Evolutionary conservation across 2,329 filamentous ascomycete genomes (phyloP), one percentile per base, ranked within the genome.

Genomic region (Fusarium keratoplasticum): DNA sequence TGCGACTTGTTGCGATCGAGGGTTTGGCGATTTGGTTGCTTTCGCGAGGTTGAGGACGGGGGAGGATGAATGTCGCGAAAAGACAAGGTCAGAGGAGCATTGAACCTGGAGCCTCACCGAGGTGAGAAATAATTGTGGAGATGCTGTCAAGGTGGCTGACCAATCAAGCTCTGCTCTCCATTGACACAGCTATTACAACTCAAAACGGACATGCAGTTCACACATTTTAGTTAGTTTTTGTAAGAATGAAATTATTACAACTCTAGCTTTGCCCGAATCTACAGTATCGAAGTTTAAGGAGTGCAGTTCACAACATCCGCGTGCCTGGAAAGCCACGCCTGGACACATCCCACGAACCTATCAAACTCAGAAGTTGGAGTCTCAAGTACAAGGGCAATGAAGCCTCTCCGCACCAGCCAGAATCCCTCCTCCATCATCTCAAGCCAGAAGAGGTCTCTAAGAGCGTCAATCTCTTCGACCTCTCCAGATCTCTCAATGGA

Each of bases 391-490:
- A 87, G 72, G 3, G 85, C 82, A 35, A 85, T 81, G 62, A 82
- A 82, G 0, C 86, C 86, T 40, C 84, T 78, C 3, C 82, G 75
- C 1, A 83, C 82, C 11, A 85, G 74, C 82, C 85, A 87, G 63
- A 84, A 87, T 0, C 83, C 82, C 13, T 81, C 79, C 59, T 86
- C 81, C 54, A 86, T 67, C 83, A 87, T 86, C 65, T 86, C 83
- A n/a, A 84, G 82, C 82, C 85, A 86, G 66, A 87, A 85, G 3
- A 87, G 72, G 36, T 85, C 82, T 61, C 82, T 82, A 31, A 87
- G 62, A 20, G 79, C 76, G 22, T 64, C 57, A 6, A 78, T 66
- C 57, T 84, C 81, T 20, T 79, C 76, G 6, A 83, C 70, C 18
- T 82, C 80, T 5, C 73, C 78, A 4, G 75, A 75, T 16, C 78